Conservation (phyloP, 108 stramenopile genomes). For the Thalassiosira profunda region DNA sequence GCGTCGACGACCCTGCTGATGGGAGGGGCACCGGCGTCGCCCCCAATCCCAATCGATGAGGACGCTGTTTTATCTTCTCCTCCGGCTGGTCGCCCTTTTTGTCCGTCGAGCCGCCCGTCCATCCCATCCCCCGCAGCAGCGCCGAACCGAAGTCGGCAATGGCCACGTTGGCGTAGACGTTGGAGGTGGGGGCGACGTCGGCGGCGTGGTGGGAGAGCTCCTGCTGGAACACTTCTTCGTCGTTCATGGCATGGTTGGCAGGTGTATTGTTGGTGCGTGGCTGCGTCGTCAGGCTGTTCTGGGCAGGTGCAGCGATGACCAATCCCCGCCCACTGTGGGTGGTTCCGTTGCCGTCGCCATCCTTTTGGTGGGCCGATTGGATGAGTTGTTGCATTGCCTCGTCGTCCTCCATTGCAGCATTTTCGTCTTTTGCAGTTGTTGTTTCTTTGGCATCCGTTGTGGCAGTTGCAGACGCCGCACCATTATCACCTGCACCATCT, state of each 20-base stretch:
- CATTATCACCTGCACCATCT: not conserved
- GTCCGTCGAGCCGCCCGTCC: conserved; percentile 54
- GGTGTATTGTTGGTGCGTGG: not conserved
- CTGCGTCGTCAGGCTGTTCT: conserved; percentile 23
- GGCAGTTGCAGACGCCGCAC: not conserved
- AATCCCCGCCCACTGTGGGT: not conserved
- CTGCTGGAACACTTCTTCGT: conserved; percentile 32
- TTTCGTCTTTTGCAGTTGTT: not conserved
- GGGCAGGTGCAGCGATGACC: conserved; percentile 25
- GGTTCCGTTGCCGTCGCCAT: not conserved
- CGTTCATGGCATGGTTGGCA: not conserved
- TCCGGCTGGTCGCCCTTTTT: conserved; percentile 4
- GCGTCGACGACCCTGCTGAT: not conserved
- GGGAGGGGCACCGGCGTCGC: conserved; percentile 72
- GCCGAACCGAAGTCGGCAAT: conserved; percentile 92
- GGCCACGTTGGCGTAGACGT: conserved; percentile 68
- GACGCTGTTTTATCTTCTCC: conserved; percentile 60
- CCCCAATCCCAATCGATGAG: conserved; percentile 86
- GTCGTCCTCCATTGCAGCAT: not conserved
- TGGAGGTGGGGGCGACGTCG: conserved; percentile 53
- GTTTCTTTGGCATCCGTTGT: not conserved
- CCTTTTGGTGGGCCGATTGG: conserved; percentile 7
- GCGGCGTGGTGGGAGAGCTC: conserved; percentile 42
- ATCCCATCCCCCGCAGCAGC: conserved; percentile 92
- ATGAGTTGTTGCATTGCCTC: conserved; percentile 18